Evolutionary conservation across 148 eudicot genomes (phyloP).

Genomic region (Polygonum maritimum): DNA sequence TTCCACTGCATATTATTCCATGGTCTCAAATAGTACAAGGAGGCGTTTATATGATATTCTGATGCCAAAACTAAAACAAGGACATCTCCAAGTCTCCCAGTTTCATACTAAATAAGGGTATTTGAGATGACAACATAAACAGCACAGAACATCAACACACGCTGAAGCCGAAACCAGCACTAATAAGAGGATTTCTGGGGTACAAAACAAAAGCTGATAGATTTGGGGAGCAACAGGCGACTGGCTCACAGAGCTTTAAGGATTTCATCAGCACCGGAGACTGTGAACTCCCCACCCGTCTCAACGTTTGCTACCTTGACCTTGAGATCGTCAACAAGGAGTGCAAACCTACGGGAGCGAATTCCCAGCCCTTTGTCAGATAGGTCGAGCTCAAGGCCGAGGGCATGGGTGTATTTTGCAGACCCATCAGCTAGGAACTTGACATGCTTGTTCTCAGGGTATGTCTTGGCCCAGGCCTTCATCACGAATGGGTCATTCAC

Average conservation of each 20-base stretch:
- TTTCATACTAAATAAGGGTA: background rate
- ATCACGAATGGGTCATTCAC: conserved; percentile 86
- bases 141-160: background rate
- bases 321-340: conserved; percentile 62
- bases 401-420: conserved; percentile 56
- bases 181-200: background rate
- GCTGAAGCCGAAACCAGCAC: background rate
- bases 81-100: background rate
- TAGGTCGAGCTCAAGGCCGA: conserved; percentile 72
- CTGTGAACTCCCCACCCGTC: conserved; percentile 64
- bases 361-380: conserved; percentile 52
- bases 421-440: conserved; percentile 81
- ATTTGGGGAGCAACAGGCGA: background rate
- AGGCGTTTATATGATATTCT: too few relatives aligned
- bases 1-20: too few relatives aligned
- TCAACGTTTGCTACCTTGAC: conserved; percentile 60
- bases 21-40: too few relatives aligned
- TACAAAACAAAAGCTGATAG: background rate
- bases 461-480: conserved; percentile 84
- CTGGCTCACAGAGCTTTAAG: conserved; percentile 50
- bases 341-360: conserved; percentile 62
- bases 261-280: conserved; percentile 71
- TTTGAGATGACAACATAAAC: background rate
- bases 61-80: background rate
- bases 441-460: conserved; percentile 58